Base-by-base conservation (phyloP, 768 basidiomycete species). In the Leccinum variicolor region DNA sequence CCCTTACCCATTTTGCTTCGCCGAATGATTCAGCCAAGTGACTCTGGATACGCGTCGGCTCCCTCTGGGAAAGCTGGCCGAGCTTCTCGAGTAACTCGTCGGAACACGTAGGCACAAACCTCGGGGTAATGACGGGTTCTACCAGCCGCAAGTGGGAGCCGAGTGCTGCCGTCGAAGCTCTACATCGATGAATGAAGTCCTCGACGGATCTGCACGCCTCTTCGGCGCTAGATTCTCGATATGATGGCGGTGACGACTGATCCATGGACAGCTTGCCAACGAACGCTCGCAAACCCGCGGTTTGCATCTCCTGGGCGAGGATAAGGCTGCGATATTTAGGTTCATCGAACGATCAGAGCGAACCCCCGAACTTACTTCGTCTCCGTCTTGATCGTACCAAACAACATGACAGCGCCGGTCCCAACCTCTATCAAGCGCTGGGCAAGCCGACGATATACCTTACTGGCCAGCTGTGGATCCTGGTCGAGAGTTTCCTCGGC, bases 201-300 rank as follows among this genome's bases (percentile, higher is more conserved):
- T 71, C 57, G 0, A 85, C 85, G 1, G 85, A 75, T 5, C 67
- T 59, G 21, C 85, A 75, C 6, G 91, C 78, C 23, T 71, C 72
- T 6, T 74, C 61, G 3, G 79, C 65, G 2, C 87, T 83, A 0
- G 77, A 57, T 66, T 94, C 93, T 47, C 81, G 75, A 70, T 95
- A 95, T 1, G 86, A 81, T 0, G 84, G 80, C 1, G 85, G 79
- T 6, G 84, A 82, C 6, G 87, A 90, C 25, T 83, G 84, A 69
- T 94, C 92, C 93, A 94, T 94, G 0, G 91, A 92, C 11, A 96
- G 75, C 68, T 95, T 96, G 17, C 93, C 94, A n/a, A 96, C 80
- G 60, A 89, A 90, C 0, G 85, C 90, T 31, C 94, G 78, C 17
- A 95, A 62, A 5, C 94, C 92, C 19, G 81, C 81, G 0, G 71